Base-by-base conservation (phyloP, 75 land plant genomes). In the Picea sitchensis region DNA sequence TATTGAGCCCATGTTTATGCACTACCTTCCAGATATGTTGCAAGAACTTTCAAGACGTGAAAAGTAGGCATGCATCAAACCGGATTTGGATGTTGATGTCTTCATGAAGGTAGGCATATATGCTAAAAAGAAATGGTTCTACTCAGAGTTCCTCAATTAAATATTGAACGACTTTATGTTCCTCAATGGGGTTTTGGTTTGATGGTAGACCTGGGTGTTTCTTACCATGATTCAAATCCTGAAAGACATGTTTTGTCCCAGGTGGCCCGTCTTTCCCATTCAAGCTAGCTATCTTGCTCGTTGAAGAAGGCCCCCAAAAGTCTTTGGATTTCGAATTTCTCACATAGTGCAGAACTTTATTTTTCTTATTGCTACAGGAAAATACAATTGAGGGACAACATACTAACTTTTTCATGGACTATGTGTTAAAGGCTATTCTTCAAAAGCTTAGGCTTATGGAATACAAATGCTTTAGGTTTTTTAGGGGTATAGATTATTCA, bases 81-180 rank as follows among this genome's bases (percentile, higher is more conserved):
- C 90, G n/a, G 90, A 88, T 74, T 78, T 76, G 21, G 86, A 87
- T 73, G 65, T 86, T 38, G 90, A 88, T 44, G 21, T 83, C 17
- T 87, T 77, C 65, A 83, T 88, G 88, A 87, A 87, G 80, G 88
- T 84, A 26, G 14, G 47, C 11, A 71, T 38, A 9, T 71, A 14
- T 41, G n/a, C 21, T 4, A 8, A 21, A 38, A 26, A 41, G 74
- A 13, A n/a, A 0, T 71, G 51, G 17, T 71, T 71, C 34, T 41
- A 69, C 7, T 61, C 6, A 61, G 17, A 38, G 3, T 71, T 41
- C 12, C 56, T 44, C 51, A 71, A 44, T 71, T 17, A 20, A 23
- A 64, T 75, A 11, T 30, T 5, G 11, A 44, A 30, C 4, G 11
- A 6, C 4, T 6, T 73, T 51, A 12, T 51, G 56, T 51, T 51